Evolutionary conservation across 176 grass and related monocot genomes (phyloP), one percentile per base, ranked within the genome.

Genomic region (Oryza coarctata): DNA sequence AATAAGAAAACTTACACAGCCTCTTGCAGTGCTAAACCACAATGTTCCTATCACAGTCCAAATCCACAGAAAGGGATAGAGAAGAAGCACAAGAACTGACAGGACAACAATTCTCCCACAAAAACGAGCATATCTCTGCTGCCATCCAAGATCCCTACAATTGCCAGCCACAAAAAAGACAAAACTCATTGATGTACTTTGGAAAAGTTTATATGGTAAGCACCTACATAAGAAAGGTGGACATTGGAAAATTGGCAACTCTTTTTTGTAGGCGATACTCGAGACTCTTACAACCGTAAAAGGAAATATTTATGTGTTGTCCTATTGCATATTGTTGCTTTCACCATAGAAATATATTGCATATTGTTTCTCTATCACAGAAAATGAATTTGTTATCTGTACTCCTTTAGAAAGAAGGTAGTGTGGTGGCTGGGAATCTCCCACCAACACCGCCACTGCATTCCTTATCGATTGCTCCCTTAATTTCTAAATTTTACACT

Each of bases 21-120:
- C 79, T 73, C 91, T 95, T 61, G 97, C 93, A 79, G 85, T 99
- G 70, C 83, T 94, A 74, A 99, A 99, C 97, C 93, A 99, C 77
- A 96, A 88, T 75, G 97, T 99, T 75, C 97, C 97, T 78, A 99
- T 96, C 76, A 99, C 88, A 15, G 97, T 99, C 97, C 97, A 99
- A 75, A 96, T 91, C 87, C 93, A 99, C 17, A 99, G 89, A 73
- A 99, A 99, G 1, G 97, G 97, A 76, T 96, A 99, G 32, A 99
- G 89, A 79, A 99, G 87, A 84, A 99, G 87, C 41, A 99, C 68
- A 78, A 96, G 89, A 80, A 99, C 68, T 30, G 91, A 99, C 23
- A 99, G 80, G 30, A 96, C 89, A 72, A 94, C 27, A 86, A 99
- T 90, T 83, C 97, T 96, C 62, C 97, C 97, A 78, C 97, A 95